Evolutionary conservation across 192 early-diverging fungal species (phyloP).

Genomic region (Umbelopsis sp.): DNA sequence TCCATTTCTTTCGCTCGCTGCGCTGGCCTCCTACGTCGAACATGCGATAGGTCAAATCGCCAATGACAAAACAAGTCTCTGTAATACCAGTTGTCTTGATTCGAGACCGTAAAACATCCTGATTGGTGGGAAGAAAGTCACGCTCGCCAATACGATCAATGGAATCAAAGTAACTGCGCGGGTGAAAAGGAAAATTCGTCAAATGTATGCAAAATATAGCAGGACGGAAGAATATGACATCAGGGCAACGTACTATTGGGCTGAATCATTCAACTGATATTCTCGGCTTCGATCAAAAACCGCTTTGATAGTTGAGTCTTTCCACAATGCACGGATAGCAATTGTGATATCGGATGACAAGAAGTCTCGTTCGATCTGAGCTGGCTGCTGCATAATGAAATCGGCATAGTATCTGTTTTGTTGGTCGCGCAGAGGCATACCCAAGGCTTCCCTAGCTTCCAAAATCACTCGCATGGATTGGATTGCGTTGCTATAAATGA

Average conservation of each 20-base stretch:
- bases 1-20: conserved; percentile 99
- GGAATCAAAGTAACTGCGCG: conserved; percentile 91
- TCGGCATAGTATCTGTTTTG: conserved; percentile 69
- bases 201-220: conserved; percentile 3
- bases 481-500: conserved; percentile 93
- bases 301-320: conserved; percentile 76
- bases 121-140: conserved; percentile 88
- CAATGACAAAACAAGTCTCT: conserved; percentile 91
- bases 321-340: conserved; percentile 85
- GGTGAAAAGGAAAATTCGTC: background rate
- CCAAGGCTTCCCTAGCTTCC: conserved; percentile 91
- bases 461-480: conserved; percentile 94
- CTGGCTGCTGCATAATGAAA: conserved; percentile 79
- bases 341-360: conserved; percentile 79
- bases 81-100: conserved; percentile 98
- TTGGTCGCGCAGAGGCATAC: conserved; percentile 66
- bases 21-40: conserved; percentile 98
- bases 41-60: conserved; percentile 94
- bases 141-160: conserved; percentile 85
- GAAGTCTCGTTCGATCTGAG: conserved; percentile 88
- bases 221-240: conserved; percentile 15
- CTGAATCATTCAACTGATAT: conserved; percentile 98
- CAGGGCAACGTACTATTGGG: conserved; percentile 77
- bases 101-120: conserved; percentile 95
- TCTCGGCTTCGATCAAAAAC: conserved; percentile 84